A percentile compares a stretch with the other conserved stretches of the same genome.
Evolutionary conservation across 176 grass and related monocot species (phyloP).

Genomic region (Musa acuminata): DNA sequence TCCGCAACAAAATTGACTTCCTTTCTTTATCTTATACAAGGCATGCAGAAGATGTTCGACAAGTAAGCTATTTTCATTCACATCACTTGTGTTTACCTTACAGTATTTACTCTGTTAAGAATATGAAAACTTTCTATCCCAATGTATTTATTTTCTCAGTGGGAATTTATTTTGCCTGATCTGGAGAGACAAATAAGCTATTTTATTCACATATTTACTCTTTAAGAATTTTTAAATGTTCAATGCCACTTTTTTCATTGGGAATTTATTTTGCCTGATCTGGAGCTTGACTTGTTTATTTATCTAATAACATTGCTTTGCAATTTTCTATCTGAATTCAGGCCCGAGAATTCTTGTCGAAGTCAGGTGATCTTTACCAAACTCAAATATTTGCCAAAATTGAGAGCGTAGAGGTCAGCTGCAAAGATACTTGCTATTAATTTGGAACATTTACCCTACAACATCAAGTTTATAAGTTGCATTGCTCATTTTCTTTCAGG

Average conservation of each 20-base stretch:
- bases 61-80: slow-evolving; percentile 30
- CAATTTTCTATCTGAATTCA: slow-evolving; percentile 15
- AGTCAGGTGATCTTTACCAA: slow-evolving; percentile 79
- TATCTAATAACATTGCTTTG: neutral
- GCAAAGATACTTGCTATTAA: neutral
- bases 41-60: slow-evolving; percentile 82
- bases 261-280: neutral
- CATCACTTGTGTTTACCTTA: too few relatives aligned
- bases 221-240: neutral
- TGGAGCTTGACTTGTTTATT: neutral
- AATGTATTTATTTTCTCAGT: too few relatives aligned
- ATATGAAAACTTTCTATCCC: too few relatives aligned
- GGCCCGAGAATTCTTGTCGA: slow-evolving; percentile 77
- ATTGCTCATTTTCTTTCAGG: slow-evolving; percentile 42
- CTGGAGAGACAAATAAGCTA: neutral
- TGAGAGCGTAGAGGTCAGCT: slow-evolving; percentile 88
- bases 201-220: slow-evolving; percentile 5
- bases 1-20: slow-evolving; percentile 95
- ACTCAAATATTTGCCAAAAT: slow-evolving; percentile 99
- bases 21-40: slow-evolving; percentile 95
- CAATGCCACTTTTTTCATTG: neutral
- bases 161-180: too few relatives aligned
- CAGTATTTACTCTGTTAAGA: too few relatives aligned
- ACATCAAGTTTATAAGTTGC: neutral
- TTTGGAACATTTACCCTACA: neutral